Percentiles rank a stretch among this genome's conserved stretches.
Evolutionary conservation across 192 early-diverging fungal species (phyloP).

Genomic region (Allomyces macrogynus): DNA sequence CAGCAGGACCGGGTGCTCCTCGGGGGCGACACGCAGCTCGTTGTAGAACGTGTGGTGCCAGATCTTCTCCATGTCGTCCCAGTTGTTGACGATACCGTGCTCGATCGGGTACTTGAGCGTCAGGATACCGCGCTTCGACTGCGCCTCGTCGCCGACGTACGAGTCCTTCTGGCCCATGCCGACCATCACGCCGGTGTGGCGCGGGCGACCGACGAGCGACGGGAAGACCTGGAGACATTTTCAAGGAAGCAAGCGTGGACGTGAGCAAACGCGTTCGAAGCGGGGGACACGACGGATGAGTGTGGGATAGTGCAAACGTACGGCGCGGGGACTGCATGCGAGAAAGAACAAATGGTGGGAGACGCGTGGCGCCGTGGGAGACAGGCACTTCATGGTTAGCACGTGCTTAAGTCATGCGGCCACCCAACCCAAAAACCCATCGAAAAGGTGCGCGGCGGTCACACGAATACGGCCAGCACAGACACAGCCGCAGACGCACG

Average conservation of each 20-base stretch:
- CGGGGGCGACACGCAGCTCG: slow-evolving; percentile 40
- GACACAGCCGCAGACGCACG: too few species aligned
- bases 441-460: too few species aligned
- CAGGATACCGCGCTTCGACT: slow-evolving; percentile 49
- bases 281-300: slow-evolving; percentile 1
- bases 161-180: slow-evolving; percentile 54
- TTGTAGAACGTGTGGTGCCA: slow-evolving; percentile 38
- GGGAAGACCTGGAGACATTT: slow-evolving; percentile 21
- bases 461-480: too few species aligned
- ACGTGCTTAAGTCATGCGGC: too few species aligned
- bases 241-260: neutral
- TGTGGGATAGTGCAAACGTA: neutral
- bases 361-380: too few species aligned
- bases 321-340: slow-evolving; percentile 13
- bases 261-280: slow-evolving; percentile 1
- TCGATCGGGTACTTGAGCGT: slow-evolving; percentile 51
- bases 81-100: slow-evolving; percentile 57
- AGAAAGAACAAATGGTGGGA: too few species aligned
- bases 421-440: too few species aligned
- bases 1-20: slow-evolving; percentile 38
- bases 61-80: slow-evolving; percentile 60
- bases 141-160: slow-evolving; percentile 52
- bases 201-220: slow-evolving; percentile 47
- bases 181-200: slow-evolving; percentile 51
- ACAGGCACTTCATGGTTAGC: too few species aligned